Evolutionary conservation across 176 grass and related monocot genomes (phyloP), one percentile per base, ranked within the genome.

Genomic region (Triticum urartu): DNA sequence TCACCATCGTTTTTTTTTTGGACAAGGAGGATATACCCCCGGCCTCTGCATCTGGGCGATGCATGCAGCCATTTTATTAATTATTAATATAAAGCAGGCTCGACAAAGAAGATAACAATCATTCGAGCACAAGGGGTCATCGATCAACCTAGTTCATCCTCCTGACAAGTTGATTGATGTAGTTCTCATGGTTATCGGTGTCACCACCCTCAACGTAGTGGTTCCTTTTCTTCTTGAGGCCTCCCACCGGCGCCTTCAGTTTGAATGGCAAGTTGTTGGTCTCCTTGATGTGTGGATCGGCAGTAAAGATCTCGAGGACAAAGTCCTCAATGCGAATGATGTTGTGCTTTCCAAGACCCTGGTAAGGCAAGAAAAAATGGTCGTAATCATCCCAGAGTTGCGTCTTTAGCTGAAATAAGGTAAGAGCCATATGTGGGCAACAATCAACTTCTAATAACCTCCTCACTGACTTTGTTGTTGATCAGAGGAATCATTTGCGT

Each of bases 261-360:
- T 95, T 95, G 80, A 95, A 95, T 18, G 93, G 91, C 93, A 91
- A 92, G 79, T 87, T 90, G 85, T 92, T 95, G 21, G 88, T 88
- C 83, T 92, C 93, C 68, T 86, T 88, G 71, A 95, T 92, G 87
- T 91, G 85, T 64, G 91, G 88, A 2, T 90, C 90, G 3, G 92
- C 79, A 3, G 84, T 95, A 62, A 90, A 68, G 62, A 95, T 92
- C 75, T 95, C 90, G 3, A 92, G 90, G 3, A 95, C 86, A 15
- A 95, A 61, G 67, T 95, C 88, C 75, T 95, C 93, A 4, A 95
- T 88, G 63, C 91, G 91, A 56, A 95, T 91, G 60, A 95, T 95
- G 33, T 63, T 62, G 24, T 92, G 58, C 76, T 95, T 88, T 7
- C 90, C 93, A 40, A 95, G 79, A 11, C 83, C 90, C 93, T 95